phyloP scores from a whole-genome alignment of 305 asterid genomes.

The Solanum aculeatissimum region DNA sequence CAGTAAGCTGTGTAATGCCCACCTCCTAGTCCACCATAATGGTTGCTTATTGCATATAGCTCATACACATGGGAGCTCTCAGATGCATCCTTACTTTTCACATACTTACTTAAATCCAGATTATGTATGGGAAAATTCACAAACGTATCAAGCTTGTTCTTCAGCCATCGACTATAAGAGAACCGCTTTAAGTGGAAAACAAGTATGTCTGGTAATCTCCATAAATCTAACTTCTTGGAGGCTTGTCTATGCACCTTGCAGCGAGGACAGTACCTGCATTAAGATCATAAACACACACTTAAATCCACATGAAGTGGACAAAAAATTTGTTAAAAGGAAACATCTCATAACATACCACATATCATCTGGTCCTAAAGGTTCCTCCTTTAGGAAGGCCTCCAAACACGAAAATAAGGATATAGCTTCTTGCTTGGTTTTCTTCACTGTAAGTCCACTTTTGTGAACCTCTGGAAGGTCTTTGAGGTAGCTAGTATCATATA shows the following conservation, averaged over 20 bases:
- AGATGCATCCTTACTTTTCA: slow-evolving; percentile 48
- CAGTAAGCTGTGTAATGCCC: slow-evolving; percentile 96
- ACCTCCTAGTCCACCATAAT: slow-evolving; percentile 95
- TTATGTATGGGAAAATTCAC: slow-evolving; percentile 78
- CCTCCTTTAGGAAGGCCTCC: slow-evolving; percentile 91
- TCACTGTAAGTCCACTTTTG: slow-evolving; percentile 55
- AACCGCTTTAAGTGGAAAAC: slow-evolving; percentile 86
- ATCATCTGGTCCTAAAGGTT: slow-evolving; percentile 94
- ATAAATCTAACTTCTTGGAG: slow-evolving; percentile 79
- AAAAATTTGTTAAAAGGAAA: not conserved
- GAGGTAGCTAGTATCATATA: slow-evolving; percentile 55
- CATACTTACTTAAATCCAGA: slow-evolving; percentile 73
- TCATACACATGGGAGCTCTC: slow-evolving; percentile 61
- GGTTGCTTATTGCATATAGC: slow-evolving; percentile 89
- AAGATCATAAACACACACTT: not conserved
- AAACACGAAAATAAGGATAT: slow-evolving; percentile 85
- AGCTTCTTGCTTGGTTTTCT: slow-evolving; percentile 79
- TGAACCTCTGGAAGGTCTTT: slow-evolving; percentile 79
- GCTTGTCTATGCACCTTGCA: slow-evolving; percentile 96
- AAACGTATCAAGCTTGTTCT: slow-evolving; percentile 76
- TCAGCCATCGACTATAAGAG: slow-evolving; percentile 81
- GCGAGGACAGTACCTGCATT: slow-evolving; percentile 80
- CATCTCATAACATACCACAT: slow-evolving; percentile 53
- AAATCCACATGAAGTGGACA: not conserved
- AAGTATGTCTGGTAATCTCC: slow-evolving; percentile 89